Percentiles rank a stretch among this genome's conserved stretches.
Evolutionary conservation across 2,329 filamentous ascomycete genomes (phyloP).

Genomic region (Fusarium bactridioides): DNA sequence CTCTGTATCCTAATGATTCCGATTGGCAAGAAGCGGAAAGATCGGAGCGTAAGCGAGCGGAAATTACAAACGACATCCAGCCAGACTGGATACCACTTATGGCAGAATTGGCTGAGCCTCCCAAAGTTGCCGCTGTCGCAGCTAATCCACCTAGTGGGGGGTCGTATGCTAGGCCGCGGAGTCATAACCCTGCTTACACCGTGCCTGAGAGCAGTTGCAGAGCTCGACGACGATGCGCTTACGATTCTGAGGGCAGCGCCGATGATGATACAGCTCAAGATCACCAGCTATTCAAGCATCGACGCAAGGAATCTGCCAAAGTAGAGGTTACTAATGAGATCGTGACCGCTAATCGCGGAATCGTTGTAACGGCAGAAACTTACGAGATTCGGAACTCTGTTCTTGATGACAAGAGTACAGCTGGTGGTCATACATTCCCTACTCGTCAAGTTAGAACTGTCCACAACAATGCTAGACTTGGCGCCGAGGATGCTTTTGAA

Average conservation of each 20-base stretch:
- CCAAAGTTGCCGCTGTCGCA: no score
- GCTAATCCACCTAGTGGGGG: accelerated
- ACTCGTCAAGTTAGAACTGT: no score
- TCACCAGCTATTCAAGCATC: accelerated
- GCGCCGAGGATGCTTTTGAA: no score
- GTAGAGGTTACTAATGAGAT: accelerated
- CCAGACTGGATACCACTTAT: accelerated
- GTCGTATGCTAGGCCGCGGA: accelerated
- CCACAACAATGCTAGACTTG: no score
- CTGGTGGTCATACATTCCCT: no score
- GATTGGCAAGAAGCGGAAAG: accelerated
- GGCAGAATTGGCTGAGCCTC: accelerated
- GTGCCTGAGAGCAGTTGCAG: accelerated
- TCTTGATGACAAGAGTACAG: no score
- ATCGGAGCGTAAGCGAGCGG: neutral
- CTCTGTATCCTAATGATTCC: neutral
- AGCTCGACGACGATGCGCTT: no score
- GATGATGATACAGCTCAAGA: no score
- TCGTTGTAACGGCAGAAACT: no score
- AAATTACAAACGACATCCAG: accelerated
- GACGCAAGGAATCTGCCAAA: accelerated
- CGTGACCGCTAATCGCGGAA: accelerated
- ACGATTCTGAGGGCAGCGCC: accelerated
- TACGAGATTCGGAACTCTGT: no score
- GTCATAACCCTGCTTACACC: accelerated